A percentile compares a stretch with the other conserved stretches of the same genome.
phyloP scores from a whole-genome alignment of 2,329 filamentous ascomycete species.

The Fusarium sp. region DNA sequence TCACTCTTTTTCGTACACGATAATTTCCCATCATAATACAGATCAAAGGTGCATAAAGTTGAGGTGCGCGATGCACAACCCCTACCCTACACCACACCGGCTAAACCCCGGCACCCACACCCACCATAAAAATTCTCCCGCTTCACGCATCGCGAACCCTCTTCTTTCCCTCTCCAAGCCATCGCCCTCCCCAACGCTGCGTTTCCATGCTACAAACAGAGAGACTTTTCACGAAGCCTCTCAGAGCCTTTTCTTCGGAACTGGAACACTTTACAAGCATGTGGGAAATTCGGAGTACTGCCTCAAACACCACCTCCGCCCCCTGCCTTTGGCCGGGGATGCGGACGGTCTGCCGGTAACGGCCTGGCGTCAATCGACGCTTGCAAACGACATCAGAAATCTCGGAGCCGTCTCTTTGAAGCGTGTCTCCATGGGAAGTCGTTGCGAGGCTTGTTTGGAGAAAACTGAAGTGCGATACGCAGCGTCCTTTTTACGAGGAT shows the following conservation, averaged over 20 bases:
- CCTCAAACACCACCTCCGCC: constrained; percentile 66
- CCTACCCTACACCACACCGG: constrained; percentile 28
- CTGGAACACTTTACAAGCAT: constrained; percentile 69
- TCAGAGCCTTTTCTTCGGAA: constrained; percentile 38
- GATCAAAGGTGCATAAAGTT: background rate
- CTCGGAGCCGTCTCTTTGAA: constrained; percentile 64
- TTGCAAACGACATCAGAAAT: constrained; percentile 95
- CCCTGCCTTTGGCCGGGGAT: background rate
- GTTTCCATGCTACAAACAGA: constrained; percentile 94
- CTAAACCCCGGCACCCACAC: constrained; percentile 18
- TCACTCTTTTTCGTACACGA: too few relatives aligned
- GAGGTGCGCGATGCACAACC: background rate
- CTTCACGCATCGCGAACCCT: background rate
- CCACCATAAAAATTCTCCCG: constrained; percentile 32
- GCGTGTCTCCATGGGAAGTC: constrained; percentile 84
- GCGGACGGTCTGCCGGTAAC: constrained; percentile 79
- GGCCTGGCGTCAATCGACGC: constrained; percentile 85
- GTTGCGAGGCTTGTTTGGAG: constrained; percentile 86
- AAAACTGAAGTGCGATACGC: constrained; percentile 94
- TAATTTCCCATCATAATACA: background rate
- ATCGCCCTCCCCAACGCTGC: constrained; percentile 91
- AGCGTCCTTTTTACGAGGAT: constrained; percentile 68
- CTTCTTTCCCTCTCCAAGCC: constrained; percentile 64
- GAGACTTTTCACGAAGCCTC: constrained; percentile 47
- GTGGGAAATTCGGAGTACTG: constrained; percentile 99